Base-by-base conservation (phyloP, 805 yeast genomes). In the Yarrowia sp. region DNA sequence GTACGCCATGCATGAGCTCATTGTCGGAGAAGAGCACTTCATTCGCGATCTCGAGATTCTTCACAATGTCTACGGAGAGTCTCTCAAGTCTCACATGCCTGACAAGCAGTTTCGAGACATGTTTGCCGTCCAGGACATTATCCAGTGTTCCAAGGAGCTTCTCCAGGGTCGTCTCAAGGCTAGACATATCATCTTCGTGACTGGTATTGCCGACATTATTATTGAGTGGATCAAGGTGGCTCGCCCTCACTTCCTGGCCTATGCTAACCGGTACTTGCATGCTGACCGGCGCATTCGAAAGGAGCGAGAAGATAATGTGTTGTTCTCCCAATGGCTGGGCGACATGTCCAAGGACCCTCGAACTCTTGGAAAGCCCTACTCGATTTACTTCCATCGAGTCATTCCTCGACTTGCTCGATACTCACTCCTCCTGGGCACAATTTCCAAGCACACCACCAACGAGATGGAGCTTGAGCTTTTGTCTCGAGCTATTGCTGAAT, bases 1-100 rank as follows among this genome's bases (percentile, higher is more conserved):
- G 74, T 87, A 91, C 68, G 86, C 87, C 68, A 83, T 90, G 4
- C 92, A 89, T 76, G 97, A 91, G 74, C 78, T 91, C 58, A 85
- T 91, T 36, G 81, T 86, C 68, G 84, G 86, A 56, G 96, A 91
- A 71, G 91, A 88, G 72, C 83, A 86, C 17, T 89, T 88, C 65
- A 83, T 90, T 30, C 86, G 85, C 60, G 83, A 91, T 73, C 88
- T 92, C 1, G 82, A 83, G 70, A 85, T 88, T 3, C 88, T 90
- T 66, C 79, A 89, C 3, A 84, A 84, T 42, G 83, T 84, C 9
- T 86, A 84, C 70, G 88, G 89, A 1, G 79, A 78, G 24, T 75
- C 80, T 3, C 78, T 79, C 68, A 75, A 76, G 61, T 74, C 75
- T 14, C 79, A 79, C 36, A 74, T 76, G 15, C 82, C 86, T 1